Evolutionary conservation across 2,329 filamentous ascomycete genomes (phyloP), one percentile per base, ranked within the genome.

Genomic region (Xylariaceae sp.): DNA sequence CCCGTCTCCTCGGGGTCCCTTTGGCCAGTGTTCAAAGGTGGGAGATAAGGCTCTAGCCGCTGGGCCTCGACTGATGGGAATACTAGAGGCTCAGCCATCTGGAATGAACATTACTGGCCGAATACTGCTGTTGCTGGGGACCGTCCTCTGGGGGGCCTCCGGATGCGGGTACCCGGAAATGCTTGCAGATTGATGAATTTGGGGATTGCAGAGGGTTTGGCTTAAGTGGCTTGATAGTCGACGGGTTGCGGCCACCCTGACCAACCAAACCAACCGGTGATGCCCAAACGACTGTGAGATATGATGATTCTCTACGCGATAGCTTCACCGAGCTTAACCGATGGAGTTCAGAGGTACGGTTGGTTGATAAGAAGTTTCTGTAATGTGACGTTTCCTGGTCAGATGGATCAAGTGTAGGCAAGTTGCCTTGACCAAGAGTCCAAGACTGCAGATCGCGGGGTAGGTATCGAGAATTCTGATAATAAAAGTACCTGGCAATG

Each of bases 41-140:
- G 70, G 9, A 73, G 59, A 49, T 70, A 68, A 62, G 71, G 66
- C 59, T 68, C 68, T 41, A 74, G 63, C 42, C 62, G 66, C 44
- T 61, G 49, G 5, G 65, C 67, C 48, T 68, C 69, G 18, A 55
- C 52, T 10, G 62, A 59, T 3, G 70, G 63, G 50, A 71, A 70
- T 42, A 59, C 37, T 26, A 72, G 62, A n/a, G 63, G 58, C 43
- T 71, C 68, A 40, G 65, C 63, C 69, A 70, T 70, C 59, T 42
- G 16, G n/a, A 50, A 52, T 19, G 42, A 18, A 37, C 14, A 12
- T 37, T 12, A 37, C 32, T 37, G 32, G 32, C 32, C 14, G 9
- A 10, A 37, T 37, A 37, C 3, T 37, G 9, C 6, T 37, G 6
- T 37, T 37, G 7, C 32, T 14, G 32, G 32, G 32, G 32, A 10